A percentile compares a stretch with the other conserved stretches of the same genome.
phyloP scores from a whole-genome alignment of 768 basidiomycete species.

The Boletus rubropictus region DNA sequence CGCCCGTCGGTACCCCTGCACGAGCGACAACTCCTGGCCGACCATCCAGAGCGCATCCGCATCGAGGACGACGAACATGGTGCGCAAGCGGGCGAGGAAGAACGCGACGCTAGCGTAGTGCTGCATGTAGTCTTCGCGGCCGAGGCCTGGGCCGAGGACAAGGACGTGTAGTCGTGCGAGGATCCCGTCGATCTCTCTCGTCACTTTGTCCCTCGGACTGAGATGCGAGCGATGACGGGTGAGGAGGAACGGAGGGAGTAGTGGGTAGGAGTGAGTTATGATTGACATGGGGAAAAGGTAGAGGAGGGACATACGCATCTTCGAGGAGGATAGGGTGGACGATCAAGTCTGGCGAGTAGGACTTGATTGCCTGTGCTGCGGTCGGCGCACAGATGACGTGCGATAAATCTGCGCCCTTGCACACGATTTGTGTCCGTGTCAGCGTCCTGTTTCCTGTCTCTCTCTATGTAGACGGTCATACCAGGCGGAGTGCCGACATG shows the following conservation, averaged over 20 bases:
- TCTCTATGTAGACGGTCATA: conserved; percentile 23
- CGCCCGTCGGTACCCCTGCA: conserved; percentile 80
- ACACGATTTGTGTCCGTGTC: not conserved
- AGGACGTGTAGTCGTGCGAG: conserved; percentile 87
- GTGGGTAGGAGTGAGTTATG: not conserved
- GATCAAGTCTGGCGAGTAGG: conserved; percentile 94
- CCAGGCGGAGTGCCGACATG: conserved; percentile 83
- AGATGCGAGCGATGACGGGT: not conserved
- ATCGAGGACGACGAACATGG: conserved; percentile 90
- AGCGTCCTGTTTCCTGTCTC: not conserved
- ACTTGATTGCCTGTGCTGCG: conserved; percentile 91
- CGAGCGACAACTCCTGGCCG: conserved; percentile 63
- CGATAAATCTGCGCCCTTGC: conserved; percentile 85
- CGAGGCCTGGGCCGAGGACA: conserved; percentile 90
- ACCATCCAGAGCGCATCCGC: conserved; percentile 88
- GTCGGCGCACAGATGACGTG: conserved; percentile 96
- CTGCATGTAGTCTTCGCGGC: conserved; percentile 89
- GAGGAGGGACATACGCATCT: conserved; percentile 45
- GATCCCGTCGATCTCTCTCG: conserved; percentile 54
- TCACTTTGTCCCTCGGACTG: conserved; percentile 47
- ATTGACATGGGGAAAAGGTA: not conserved
- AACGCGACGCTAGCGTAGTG: conserved; percentile 72
- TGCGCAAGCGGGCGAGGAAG: conserved; percentile 58
- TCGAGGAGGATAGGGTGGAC: conserved; percentile 88
- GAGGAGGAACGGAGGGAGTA: too few species aligned